These are phyloP conservation scores for Ophiocordyceps sinensis DNA, from an alignment of 2,329 filamentous ascomycete genomes.

Conservation along the genomic window DNA sequence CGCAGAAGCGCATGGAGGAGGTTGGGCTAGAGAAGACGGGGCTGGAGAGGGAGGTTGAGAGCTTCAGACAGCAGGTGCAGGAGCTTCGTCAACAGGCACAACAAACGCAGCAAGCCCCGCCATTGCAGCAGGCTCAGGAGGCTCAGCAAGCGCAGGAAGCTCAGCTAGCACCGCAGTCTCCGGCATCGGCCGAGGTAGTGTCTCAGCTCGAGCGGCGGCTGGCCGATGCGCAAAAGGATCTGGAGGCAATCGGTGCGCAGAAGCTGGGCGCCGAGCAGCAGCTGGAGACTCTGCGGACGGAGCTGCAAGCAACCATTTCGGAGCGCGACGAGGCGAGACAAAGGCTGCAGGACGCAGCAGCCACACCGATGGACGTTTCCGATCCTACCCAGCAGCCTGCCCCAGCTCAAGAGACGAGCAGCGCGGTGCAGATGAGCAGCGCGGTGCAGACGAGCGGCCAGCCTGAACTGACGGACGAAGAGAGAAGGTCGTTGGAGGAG, in stretches of 20 bases:
- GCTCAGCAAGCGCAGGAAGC: conserved; percentile 10
- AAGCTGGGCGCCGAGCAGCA: conserved; percentile 55
- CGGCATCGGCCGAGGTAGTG: conserved; percentile 30
- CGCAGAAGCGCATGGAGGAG: conserved; percentile 21
- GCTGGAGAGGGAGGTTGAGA: conserved; percentile 22
- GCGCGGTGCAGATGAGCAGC: conserved; percentile 5
- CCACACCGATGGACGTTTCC: conserved; percentile 4
- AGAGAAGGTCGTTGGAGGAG: conserved; percentile 46
- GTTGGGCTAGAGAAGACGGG: conserved; percentile 17
- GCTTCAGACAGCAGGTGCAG: conserved; percentile 12
- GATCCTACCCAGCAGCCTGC: neutral
- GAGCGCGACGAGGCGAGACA: conserved; percentile 48
- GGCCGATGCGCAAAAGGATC: conserved; percentile 37
- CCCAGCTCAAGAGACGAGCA: neutral
- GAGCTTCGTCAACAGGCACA: conserved; percentile 15
- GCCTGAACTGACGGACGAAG: conserved; percentile 34
- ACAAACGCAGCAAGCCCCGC: conserved; percentile 12
- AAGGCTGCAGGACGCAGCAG: conserved; percentile 18
- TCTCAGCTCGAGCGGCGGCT: conserved; percentile 35
- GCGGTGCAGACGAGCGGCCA: conserved; percentile 7
- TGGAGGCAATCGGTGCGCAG: conserved; percentile 51
- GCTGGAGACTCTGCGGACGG: conserved; percentile 35
- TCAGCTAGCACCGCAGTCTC: conserved; percentile 22
- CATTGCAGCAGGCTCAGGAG: conserved; percentile 12
- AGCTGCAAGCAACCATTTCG: conserved; percentile 46